Evolutionary conservation across 768 basidiomycete species (phyloP), one percentile per base, ranked within the genome.

Genomic region (Psilocybe azurescens): DNA sequence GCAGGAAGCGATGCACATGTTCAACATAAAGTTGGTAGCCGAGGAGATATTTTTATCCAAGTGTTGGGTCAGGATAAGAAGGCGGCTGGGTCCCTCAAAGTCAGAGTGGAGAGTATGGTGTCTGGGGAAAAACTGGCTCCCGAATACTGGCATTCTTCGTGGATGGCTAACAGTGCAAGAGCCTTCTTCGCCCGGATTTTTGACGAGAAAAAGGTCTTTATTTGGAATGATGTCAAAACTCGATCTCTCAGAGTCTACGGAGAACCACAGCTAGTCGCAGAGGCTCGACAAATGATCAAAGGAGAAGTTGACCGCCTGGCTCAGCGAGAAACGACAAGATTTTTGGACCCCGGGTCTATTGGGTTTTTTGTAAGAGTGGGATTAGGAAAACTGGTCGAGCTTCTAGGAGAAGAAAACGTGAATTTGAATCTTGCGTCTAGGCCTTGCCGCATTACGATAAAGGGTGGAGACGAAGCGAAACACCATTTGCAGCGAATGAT

Each of bases 401-500:
- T 79, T 0, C 71, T 88, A 18, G 86, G 87, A 20, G 81, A 85
- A 38, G 81, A 86, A 39, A 83, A 79, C 24, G 83, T 86, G 20
- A 74, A 68, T 2, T 77, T 89, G 41, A 72, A 84, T 28, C 70
- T 82, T 24, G 61, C 74, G 0, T 70, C 78, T 0, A 65, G 65
- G 28, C 69, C 74, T 0, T 74, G 77, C 58, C 82, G 68, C 13
- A 74, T 90, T 44, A 81, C 77, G 1, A 74, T 89, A 48, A 80
- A 80, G 24, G 88, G 87, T 1, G 84, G 83, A 9, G 87, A 87
- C 57, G 82, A 85, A 32, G 86, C 82, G 1, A 77, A 80, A 7
- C 81, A 83, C 46, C 72, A 79, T 30, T 67, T 88, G 16, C 72
- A 75, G 53, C 70, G 76, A 50, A 73, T 86, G 14, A 77, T 86